These are phyloP conservation scores for Penicillium flavigenum DNA, from an alignment of 495 filamentous ascomycete genomes.

Conservation along the genomic window DNA sequence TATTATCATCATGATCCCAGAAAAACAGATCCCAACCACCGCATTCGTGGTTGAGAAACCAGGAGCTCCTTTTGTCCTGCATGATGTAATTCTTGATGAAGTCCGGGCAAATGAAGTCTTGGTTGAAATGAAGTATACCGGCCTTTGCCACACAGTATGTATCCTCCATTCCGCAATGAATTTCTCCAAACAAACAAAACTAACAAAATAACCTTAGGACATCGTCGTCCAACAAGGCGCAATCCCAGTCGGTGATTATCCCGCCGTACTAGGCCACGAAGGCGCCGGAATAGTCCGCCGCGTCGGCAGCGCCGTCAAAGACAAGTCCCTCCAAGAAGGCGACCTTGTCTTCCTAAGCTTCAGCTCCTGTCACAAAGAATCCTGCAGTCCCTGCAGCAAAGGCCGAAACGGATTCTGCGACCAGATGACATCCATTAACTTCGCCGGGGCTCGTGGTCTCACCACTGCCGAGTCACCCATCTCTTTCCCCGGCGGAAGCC, in stretches of 20 bases:
- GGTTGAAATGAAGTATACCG: conserved; percentile 38
- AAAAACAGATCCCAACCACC: conserved; percentile 23
- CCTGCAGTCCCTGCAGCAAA: conserved; percentile 27
- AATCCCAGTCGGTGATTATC: conserved; percentile 34
- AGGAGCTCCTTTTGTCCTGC: conserved; percentile 27
- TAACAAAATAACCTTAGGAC: conserved; percentile 18
- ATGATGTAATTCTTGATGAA: conserved; percentile 33
- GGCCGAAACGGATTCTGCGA: conserved; percentile 31
- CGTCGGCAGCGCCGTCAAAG: conserved; percentile 43
- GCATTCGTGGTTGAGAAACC: conserved; percentile 33
- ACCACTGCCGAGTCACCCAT: conserved; percentile 21
- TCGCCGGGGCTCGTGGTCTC: conserved; percentile 30
- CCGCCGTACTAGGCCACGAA: conserved; percentile 54
- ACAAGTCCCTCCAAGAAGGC: conserved; percentile 38
- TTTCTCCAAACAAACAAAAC: not conserved
- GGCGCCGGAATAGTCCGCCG: conserved; percentile 49
- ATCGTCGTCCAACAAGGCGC: conserved; percentile 37
- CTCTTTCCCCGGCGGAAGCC: conserved; percentile 23
- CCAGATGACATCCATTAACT: conserved; percentile 39
- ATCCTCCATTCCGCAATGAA: not conserved
- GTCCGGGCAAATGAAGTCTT: conserved; percentile 30
- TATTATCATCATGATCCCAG: conserved; percentile 17
- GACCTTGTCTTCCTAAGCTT: conserved; percentile 51
- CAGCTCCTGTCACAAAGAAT: conserved; percentile 32
- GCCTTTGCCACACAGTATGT: conserved; percentile 36